Evolutionary conservation across 2,329 filamentous ascomycete species (phyloP).

Genomic region (Phoma sp.): DNA sequence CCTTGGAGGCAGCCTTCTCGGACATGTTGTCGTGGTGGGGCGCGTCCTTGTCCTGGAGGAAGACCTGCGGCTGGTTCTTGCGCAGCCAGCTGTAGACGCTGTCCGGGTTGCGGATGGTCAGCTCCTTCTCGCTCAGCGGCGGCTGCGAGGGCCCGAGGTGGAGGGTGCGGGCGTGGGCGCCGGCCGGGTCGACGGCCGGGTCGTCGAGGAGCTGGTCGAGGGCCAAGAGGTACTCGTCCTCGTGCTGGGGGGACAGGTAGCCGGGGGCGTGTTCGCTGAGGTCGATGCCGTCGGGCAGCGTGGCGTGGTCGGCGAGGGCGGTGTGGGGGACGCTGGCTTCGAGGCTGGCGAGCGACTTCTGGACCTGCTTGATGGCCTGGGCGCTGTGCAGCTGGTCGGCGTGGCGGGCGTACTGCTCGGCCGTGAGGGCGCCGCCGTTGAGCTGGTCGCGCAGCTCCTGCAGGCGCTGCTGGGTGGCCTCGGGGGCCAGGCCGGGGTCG

Average conservation of each 20-base stretch:
- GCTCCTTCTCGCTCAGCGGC: constrained; percentile 57
- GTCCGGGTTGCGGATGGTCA: constrained; percentile 78
- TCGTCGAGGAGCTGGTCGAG: constrained; percentile 63
- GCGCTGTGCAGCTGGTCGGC: constrained; percentile 30
- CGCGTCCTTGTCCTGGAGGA: constrained; percentile 74
- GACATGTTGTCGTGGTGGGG: constrained; percentile 48
- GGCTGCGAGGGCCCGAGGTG: constrained; percentile 50
- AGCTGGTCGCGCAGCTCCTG: constrained; percentile 48
- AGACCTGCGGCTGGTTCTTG: constrained; percentile 82
- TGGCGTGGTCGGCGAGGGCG: constrained; percentile 37
- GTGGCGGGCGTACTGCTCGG: constrained; percentile 38
- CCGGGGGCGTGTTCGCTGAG: constrained; percentile 66
- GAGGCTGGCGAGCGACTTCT: constrained; percentile 47
- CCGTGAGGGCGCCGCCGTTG: constrained; percentile 33
- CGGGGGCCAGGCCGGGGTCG: constrained; percentile 33
- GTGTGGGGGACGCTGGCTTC: constrained; percentile 53
- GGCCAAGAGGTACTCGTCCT: constrained; percentile 76
- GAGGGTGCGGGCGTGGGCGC: constrained; percentile 50
- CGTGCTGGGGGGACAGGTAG: constrained; percentile 73
- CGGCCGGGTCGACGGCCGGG: constrained; percentile 61
- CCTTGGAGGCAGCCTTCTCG: constrained; percentile 41
- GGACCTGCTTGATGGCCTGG: constrained; percentile 33
- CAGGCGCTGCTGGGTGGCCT: constrained; percentile 34
- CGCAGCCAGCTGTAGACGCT: constrained; percentile 97
- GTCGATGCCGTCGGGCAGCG: constrained; percentile 51